Base-by-base conservation (phyloP, 2,329 filamentous ascomycete species). In the Epichloe gansuensis region DNA sequence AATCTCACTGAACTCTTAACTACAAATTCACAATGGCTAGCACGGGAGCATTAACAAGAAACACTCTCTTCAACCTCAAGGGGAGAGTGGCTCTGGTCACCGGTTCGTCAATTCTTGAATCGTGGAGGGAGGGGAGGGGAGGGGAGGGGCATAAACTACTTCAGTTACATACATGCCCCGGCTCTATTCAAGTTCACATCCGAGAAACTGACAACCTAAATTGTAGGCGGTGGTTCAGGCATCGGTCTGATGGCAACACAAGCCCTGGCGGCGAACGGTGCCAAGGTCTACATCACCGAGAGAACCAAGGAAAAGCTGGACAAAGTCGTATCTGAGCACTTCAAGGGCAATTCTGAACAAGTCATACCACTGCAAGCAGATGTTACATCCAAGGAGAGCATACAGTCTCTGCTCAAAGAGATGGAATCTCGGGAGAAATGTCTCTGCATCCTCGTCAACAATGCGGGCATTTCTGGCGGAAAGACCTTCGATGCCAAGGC, bases 191-290 rank as follows among this genome's bases (percentile, higher is more conserved):
- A 43, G 21, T 11, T 17, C 12, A 42, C 21, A 5, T 23, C 41
- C 21, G 15, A 12, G 11, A 7, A 43, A 13, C 40, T 43, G 8
- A 34, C 21, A 49, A 21, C 13, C 23, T 1, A 4, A 25, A 49
- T 13, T 15, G 0, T 8, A 71, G 71, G 73, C 25, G 74, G 77
- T 42, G 77, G 77, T 35, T 77, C 82, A 52, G 82, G 81, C 27
- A 83, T 86, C 50, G 82, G 82, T 4, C 74, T 82, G 51, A 86
- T 86, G 82, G 81, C 81, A 43, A 77, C 80, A 2, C 78, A 85
- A 58, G 77, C 82, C 6, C 81, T 85, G 51, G 78, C 85, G 0
- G 68, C 72, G 53, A 87, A 85, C 64, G 82, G 83, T 55, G 78
- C 77, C 53, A 84, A 77, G 56, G 84, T 87, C 5, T 87, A 86